Conservation (phyloP, 202 grass and related monocot genomes). For the Digitaria exilis region DNA sequence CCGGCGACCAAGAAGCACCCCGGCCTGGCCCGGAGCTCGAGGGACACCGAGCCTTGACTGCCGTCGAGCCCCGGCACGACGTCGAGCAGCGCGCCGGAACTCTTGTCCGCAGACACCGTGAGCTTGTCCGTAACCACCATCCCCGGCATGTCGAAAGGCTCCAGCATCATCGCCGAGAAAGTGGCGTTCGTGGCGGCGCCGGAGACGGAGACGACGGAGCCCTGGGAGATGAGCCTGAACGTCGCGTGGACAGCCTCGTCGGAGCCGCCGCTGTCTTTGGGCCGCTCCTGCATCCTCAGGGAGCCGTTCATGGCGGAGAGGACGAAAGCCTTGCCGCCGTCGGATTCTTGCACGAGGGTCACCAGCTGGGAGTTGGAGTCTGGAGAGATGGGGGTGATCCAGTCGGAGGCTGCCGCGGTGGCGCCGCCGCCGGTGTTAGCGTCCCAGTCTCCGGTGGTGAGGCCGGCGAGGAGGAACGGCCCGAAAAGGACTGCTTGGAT, state of each 20-base stretch:
- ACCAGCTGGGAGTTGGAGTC: conserved; percentile 70
- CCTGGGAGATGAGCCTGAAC: conserved; percentile 51
- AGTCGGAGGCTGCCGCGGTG: conserved; percentile 48
- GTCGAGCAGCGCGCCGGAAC: conserved; percentile 40
- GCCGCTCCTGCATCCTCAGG: conserved; percentile 66
- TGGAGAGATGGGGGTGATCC: conserved; percentile 66
- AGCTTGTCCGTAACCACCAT: conserved; percentile 64
- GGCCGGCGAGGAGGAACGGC: conserved; percentile 81
- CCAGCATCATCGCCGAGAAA: conserved; percentile 41
- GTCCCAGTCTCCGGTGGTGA: conserved; percentile 76
- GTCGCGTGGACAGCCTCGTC: conserved; percentile 65
- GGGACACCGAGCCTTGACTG: conserved; percentile 49
- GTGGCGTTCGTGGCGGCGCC: background rate
- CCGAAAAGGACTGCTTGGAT: conserved; percentile 85
- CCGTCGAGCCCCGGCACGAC: conserved; percentile 62
- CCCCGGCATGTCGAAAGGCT: conserved; percentile 75
- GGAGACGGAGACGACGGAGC: background rate
- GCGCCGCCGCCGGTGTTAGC: conserved; percentile 46
- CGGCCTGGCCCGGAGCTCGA: conserved; percentile 53
- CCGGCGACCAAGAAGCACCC: conserved; percentile 70
- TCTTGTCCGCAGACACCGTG: conserved; percentile 38
- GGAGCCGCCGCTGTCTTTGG: conserved; percentile 52
- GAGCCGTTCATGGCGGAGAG: conserved; percentile 64
- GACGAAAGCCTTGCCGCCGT: conserved; percentile 40
- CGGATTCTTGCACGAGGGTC: conserved; percentile 56